Percentiles rank a stretch among this genome's conserved stretches.
Conservation (phyloP, 2,329 filamentous ascomycete genomes). For the Xylaria multiplex region DNA sequence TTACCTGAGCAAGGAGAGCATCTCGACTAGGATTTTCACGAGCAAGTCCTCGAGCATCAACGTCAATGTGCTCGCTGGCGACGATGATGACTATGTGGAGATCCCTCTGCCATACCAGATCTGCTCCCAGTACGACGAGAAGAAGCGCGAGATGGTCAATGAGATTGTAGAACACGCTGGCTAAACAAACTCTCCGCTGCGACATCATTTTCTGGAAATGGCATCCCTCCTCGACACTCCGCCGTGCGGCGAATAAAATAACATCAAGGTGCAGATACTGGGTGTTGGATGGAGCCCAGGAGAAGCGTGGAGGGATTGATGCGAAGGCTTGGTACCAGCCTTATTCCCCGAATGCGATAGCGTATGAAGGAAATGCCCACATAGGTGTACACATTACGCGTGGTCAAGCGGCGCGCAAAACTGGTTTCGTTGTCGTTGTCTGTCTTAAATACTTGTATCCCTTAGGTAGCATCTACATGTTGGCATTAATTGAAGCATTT, state of each 20-base stretch:
- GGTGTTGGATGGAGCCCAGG: not conserved
- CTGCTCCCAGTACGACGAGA: constrained; percentile 75
- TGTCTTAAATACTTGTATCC: constrained; percentile 37
- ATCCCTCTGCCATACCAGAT: constrained; percentile 90
- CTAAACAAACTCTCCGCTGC: constrained; percentile 53
- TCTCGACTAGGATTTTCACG: constrained; percentile 74
- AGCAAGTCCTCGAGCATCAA: constrained; percentile 74
- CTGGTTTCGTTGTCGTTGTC: constrained; percentile 7
- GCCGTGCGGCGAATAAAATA: not conserved
- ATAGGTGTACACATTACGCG: constrained; percentile 20
- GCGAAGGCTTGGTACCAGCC: not conserved
- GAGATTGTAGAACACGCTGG: constrained; percentile 97
- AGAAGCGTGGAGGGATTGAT: constrained; percentile 11
- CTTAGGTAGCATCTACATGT: constrained; percentile 39
- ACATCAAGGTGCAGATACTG: constrained; percentile 8
- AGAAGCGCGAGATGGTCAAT: constrained; percentile 79
- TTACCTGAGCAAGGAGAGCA: constrained; percentile 88
- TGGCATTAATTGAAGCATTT: constrained; percentile 30
- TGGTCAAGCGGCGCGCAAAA: constrained; percentile 14
- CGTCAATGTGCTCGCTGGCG: constrained; percentile 78
- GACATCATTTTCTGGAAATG: not conserved
- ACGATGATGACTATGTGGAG: constrained; percentile 85
- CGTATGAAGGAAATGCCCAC: not conserved
- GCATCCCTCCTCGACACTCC: not conserved
- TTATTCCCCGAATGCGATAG: constrained; percentile 2